Conservation (phyloP, 140 eudicot genomes). For the Senecio squalidus region DNA sequence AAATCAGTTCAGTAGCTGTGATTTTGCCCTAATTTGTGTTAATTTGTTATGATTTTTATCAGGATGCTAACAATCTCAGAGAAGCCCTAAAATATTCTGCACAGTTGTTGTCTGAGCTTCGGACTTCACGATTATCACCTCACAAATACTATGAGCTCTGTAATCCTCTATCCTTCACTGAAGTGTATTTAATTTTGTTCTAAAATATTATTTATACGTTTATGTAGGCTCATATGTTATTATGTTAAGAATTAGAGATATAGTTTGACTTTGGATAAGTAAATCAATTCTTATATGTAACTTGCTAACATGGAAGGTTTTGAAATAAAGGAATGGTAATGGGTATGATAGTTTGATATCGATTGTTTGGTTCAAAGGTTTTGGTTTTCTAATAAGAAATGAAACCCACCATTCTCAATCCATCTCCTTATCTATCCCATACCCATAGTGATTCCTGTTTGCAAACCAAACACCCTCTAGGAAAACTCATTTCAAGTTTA, state of each 20-base stretch:
- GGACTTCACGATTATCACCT: slow-evolving; percentile 89
- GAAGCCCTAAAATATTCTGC: slow-evolving; percentile 97
- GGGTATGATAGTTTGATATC: no score
- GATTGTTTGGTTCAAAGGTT: no score
- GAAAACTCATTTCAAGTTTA: no score
- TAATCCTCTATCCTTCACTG: slow-evolving; percentile 23
- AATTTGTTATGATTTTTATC: slow-evolving; percentile 3
- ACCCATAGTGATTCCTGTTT: no score
- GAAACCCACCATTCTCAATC: no score
- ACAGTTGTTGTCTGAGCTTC: slow-evolving; percentile 86
- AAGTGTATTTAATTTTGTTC: neutral
- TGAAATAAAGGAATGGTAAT: no score
- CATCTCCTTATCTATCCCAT: no score
- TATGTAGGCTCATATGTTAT: neutral
- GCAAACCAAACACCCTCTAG: no score
- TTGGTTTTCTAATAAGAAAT: no score
- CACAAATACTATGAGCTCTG: slow-evolving; percentile 95
- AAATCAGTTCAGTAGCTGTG: no score
- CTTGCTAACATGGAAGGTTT: no score
- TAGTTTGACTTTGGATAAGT: neutral
- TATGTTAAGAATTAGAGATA: slow-evolving; percentile 2
- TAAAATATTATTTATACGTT: neutral
- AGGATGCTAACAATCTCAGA: slow-evolving; percentile 85
- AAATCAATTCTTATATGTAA: neutral
- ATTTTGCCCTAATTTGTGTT: neutral